Evolutionary conservation across 345 rosid species (phyloP).

Genomic region (Mercurialis annua): DNA sequence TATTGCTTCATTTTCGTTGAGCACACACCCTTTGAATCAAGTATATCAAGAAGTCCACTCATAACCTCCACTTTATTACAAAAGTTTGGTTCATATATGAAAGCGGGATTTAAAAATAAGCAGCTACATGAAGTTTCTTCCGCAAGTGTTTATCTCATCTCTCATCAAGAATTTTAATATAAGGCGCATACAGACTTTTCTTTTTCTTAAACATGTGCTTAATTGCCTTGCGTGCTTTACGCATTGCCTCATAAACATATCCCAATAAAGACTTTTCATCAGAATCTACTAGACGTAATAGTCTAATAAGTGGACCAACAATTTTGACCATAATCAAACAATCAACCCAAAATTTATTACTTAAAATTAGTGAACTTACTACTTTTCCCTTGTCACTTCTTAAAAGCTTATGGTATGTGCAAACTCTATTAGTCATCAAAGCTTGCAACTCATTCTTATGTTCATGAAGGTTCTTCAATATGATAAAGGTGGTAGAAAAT

Average conservation of each 20-base stretch:
- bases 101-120: no score
- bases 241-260: background rate
- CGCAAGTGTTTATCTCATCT: no score
- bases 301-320: no score
- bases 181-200: background rate
- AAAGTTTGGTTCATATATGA: no score
- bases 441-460: no score
- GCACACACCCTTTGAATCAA: no score
- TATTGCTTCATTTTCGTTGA: no score
- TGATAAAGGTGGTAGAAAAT: background rate
- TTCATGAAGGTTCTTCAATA: background rate
- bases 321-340: no score
- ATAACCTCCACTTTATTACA: no score
- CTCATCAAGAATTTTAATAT: background rate
- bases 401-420: background rate
- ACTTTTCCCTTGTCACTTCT: background rate
- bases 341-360: background rate
- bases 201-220: slow-evolving; percentile 2
- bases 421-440: background rate
- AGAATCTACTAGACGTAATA: no score
- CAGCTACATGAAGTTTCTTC: no score
- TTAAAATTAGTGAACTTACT: background rate
- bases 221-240: background rate
- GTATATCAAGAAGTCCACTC: no score
- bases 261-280: background rate